Conservation (phyloP, 345 rosid genomes). For the Eucalyptus tenuipes region DNA sequence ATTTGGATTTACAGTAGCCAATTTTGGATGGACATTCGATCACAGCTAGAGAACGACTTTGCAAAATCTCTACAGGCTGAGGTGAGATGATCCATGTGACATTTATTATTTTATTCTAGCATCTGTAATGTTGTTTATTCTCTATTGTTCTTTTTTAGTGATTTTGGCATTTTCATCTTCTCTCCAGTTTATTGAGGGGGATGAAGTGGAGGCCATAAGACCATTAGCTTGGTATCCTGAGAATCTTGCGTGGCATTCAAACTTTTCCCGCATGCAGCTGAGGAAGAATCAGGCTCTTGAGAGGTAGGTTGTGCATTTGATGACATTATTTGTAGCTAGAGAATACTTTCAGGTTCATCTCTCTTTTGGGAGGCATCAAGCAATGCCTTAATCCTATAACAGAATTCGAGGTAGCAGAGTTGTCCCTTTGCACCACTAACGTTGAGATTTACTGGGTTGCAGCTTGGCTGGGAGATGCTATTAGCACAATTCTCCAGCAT, state of each 20-base stretch:
- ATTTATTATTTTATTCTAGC: neutral
- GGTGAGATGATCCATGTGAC: constrained; percentile 12
- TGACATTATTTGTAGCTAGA: neutral
- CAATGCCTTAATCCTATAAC: neutral
- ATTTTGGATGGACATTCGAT: constrained; percentile 55
- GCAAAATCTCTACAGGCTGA: constrained; percentile 64
- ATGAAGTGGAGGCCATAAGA: constrained; percentile 65
- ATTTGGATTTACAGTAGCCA: constrained; percentile 58
- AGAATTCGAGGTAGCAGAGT: neutral
- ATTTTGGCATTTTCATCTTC: neutral
- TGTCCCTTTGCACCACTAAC: neutral
- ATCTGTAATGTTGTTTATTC: neutral
- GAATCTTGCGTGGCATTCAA: constrained; percentile 91
- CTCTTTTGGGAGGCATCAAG: neutral
- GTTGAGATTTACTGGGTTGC: neutral
- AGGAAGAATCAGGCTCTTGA: constrained; percentile 85
- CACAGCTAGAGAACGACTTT: constrained; percentile 76
- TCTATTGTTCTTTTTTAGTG: neutral
- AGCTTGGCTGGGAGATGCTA: neutral
- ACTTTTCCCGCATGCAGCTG: constrained; percentile 85
- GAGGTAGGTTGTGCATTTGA: constrained; percentile 30
- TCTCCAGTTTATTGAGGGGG: constrained; percentile 46
- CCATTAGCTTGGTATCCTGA: constrained; percentile 91
- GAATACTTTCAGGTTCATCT: neutral
- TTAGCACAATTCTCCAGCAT: neutral